Percentiles rank a stretch among this genome's conserved stretches.
These are phyloP conservation scores for Aureobasidium melanogenum DNA, from an alignment of 2,329 filamentous ascomycete species.

Conservation along the genomic window DNA sequence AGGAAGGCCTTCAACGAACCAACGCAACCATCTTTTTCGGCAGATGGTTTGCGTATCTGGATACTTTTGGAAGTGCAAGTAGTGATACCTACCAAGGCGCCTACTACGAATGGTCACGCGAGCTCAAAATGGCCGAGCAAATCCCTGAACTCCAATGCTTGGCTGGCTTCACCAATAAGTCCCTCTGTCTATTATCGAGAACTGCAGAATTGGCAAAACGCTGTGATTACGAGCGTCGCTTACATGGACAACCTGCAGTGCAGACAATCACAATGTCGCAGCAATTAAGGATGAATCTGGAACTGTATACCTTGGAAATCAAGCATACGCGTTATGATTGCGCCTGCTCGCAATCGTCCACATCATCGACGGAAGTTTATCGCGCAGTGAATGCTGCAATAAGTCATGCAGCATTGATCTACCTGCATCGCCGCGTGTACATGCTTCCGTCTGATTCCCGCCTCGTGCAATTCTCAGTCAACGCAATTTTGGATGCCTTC, in stretches of 20 bases:
- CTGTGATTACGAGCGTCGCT: slow-evolving; percentile 7
- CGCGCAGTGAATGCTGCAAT: slow-evolving; percentile 10
- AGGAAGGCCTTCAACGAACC: slow-evolving; percentile 58
- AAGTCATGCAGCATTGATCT: slow-evolving; percentile 6
- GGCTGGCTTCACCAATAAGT: slow-evolving; percentile 10
- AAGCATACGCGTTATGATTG: slow-evolving; percentile 9
- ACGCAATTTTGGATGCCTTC: not conserved
- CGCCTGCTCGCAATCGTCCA: not conserved
- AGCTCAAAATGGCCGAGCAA: slow-evolving; percentile 2
- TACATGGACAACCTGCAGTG: not conserved
- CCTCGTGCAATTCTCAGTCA: slow-evolving; percentile 10
- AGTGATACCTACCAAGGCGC: slow-evolving; percentile 33
- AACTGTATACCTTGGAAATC: slow-evolving; percentile 7
- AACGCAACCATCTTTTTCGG: slow-evolving; percentile 64
- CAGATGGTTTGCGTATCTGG: slow-evolving; percentile 77
- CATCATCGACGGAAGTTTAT: slow-evolving; percentile 5
- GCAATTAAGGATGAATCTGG: slow-evolving; percentile 8
- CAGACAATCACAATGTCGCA: slow-evolving; percentile 5
- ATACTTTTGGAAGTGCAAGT: slow-evolving; percentile 64
- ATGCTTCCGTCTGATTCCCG: slow-evolving; percentile 1
- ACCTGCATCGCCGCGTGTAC: slow-evolving; percentile 5
- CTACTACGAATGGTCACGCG: slow-evolving; percentile 7
- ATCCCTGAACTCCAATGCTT: slow-evolving; percentile 2
- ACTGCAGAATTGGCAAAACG: slow-evolving; percentile 8
- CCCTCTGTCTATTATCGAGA: slow-evolving; percentile 1